Conservation (phyloP, 345 rosid genomes). For the Rhodamnia argentea region DNA sequence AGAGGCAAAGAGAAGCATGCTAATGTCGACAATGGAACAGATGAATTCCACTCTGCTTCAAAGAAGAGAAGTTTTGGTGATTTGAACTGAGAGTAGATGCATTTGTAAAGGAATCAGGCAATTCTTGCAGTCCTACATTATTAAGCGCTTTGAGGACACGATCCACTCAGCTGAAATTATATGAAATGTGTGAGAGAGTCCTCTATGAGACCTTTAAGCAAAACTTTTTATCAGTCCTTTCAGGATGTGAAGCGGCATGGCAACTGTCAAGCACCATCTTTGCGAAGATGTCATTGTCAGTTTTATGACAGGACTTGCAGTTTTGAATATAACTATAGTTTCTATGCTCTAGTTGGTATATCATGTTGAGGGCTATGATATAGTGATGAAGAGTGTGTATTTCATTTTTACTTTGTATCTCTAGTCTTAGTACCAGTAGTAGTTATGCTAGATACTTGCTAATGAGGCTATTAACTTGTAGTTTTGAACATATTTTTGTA, state of each 20-base stretch:
- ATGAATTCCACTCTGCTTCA: slow-evolving; percentile 27
- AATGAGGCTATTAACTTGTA: neutral
- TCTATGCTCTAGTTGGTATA: neutral
- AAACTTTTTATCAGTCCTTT: neutral
- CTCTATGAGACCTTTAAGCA: neutral
- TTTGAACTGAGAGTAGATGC: slow-evolving; percentile 24
- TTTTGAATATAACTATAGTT: neutral
- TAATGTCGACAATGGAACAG: slow-evolving; percentile 17
- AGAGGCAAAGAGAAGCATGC: slow-evolving; percentile 24
- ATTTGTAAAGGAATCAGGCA: slow-evolving; percentile 3
- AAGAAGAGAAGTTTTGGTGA: slow-evolving; percentile 53
- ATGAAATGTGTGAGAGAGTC: neutral
- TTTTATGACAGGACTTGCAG: neutral
- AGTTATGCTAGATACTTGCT: neutral
- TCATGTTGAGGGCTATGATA: neutral
- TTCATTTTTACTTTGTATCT: neutral
- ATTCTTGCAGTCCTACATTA: neutral
- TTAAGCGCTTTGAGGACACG: neutral
- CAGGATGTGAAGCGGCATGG: neutral
- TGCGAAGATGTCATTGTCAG: neutral
- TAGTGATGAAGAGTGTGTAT: neutral
- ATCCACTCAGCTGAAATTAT: neutral
- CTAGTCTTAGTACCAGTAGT: neutral
- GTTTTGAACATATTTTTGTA: neutral
- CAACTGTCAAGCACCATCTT: neutral